Evolutionary conservation across 257 asterid genomes (phyloP).

Genomic region (Asclepias syriaca): DNA sequence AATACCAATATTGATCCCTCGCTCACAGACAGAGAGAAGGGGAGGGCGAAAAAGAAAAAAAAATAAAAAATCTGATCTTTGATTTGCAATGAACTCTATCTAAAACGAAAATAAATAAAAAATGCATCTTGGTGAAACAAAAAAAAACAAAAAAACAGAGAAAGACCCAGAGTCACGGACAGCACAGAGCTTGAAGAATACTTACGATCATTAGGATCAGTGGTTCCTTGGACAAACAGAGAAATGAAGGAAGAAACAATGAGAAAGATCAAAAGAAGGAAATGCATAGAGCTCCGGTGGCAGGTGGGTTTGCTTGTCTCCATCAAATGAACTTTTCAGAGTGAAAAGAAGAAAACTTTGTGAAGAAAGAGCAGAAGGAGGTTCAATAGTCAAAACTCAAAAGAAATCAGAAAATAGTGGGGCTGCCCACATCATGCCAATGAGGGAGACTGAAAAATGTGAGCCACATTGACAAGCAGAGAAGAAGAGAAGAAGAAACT

Average conservation of each 20-base stretch:
- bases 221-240: constrained; percentile 36
- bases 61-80: constrained; percentile 8
- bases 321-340: background rate
- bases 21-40: background rate
- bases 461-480: constrained; percentile 2
- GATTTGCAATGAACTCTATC: constrained; percentile 15
- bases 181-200: constrained; percentile 1
- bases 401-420: background rate
- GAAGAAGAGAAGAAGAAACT: constrained; percentile 12
- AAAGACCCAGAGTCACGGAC: background rate
- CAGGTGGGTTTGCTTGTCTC: constrained; percentile 10
- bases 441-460: background rate
- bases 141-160: background rate
- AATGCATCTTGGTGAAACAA: background rate
- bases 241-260: constrained; percentile 24
- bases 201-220: constrained; percentile 75
- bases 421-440: background rate
- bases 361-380: background rate
- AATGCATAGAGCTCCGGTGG: constrained; percentile 1
- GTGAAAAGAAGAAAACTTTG: background rate
- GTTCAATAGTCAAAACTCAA: background rate
- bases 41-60: background rate
- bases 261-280: constrained; percentile 29
- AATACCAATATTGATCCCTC: background rate
- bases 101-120: background rate